Base-by-base conservation (phyloP, 2,329 filamentous ascomycete species). In the Nigrospora sphaerica region DNA sequence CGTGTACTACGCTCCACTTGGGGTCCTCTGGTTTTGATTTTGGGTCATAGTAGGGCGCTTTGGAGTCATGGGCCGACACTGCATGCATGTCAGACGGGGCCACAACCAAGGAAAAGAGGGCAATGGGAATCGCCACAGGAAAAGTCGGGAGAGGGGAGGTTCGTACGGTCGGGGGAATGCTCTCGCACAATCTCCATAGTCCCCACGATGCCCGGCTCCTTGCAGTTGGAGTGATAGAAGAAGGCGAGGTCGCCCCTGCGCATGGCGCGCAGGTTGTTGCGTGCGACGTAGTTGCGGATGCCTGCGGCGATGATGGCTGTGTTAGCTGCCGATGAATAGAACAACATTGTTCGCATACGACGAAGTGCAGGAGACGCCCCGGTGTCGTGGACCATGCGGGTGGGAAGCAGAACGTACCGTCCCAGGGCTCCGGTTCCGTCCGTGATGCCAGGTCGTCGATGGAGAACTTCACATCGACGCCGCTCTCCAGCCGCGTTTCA, bases 181-280 rank as follows among this genome's bases (percentile, higher is more conserved):
- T 95, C 91, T 53, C 80, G 76, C 14, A 95, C 90, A 52, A 98
- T 86, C 58, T 93, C 86, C 86, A 95, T 91, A 16, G 85, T 80
- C 2, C 91, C 91, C 1, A 85, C 89, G 41, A 97, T 89, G 3
- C 88, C 92, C 0, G 91, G 90, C 19, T 85, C 79, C 62, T 95
- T 95, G 68, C 88, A 93, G 58, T 93, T 95, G 40, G 88, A 95
- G 67, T 96, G 92, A 62, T 97, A 97, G 70, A 98, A 97, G 70
- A 98, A 97, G 23, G 90, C 91, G 32, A 91, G 74, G 61, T 98
- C 93, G 43, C 91, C 91, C 46, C 83, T 82, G 57, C 88, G 90
- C 93, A 98, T 98, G 10, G 82, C 80, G 31, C 88, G 81, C 69
- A 98, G 83, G 62, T 96, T 89, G 60, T 96, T 97, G 23, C 88